Percentiles rank a stretch among this genome's conserved stretches.
phyloP scores from a whole-genome alignment of 371 early-diverging fungal genomes.

The Syncephalastrum sp. region DNA sequence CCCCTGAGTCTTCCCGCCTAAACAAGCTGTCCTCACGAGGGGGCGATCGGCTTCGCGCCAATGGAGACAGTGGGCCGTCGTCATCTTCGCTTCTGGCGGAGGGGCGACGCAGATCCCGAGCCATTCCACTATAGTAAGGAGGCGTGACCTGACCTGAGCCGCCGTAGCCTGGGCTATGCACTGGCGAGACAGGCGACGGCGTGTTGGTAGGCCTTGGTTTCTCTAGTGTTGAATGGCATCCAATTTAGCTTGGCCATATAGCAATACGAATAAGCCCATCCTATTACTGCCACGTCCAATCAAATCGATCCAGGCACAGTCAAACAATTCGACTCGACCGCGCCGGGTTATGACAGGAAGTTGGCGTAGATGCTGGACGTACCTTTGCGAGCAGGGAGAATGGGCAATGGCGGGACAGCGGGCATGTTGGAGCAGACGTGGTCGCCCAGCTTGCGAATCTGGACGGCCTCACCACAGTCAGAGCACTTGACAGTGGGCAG shows the following conservation, averaged over 20 bases:
- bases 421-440: conserved; percentile 61
- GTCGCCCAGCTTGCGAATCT: conserved; percentile 55
- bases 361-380: neutral
- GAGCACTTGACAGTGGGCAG: conserved; percentile 62
- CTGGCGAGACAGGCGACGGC: conserved; percentile 15
- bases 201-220: conserved; percentile 9
- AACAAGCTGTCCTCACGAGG: conserved; percentile 12
- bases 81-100: conserved; percentile 5
- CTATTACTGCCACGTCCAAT: neutral
- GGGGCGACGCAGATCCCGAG: conserved; percentile 19
- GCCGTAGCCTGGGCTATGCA: conserved; percentile 22
- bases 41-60: conserved; percentile 3
- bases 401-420: conserved; percentile 55
- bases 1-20: conserved; percentile 1
- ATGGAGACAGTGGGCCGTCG: conserved; percentile 4
- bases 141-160: conserved; percentile 25
- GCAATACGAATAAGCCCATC: too few species aligned
- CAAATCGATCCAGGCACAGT: neutral
- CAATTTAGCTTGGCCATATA: too few species aligned
- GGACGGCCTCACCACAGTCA: conserved; percentile 63
- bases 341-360: too few species aligned
- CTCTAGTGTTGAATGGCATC: neutral
- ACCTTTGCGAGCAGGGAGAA: conserved; percentile 34
- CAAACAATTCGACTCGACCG: neutral
- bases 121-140: conserved; percentile 27